A percentile compares a stretch with the other conserved stretches of the same genome.
Evolutionary conservation across 345 rosid genomes (phyloP).

Genomic region (Lumnitzera littorea): DNA sequence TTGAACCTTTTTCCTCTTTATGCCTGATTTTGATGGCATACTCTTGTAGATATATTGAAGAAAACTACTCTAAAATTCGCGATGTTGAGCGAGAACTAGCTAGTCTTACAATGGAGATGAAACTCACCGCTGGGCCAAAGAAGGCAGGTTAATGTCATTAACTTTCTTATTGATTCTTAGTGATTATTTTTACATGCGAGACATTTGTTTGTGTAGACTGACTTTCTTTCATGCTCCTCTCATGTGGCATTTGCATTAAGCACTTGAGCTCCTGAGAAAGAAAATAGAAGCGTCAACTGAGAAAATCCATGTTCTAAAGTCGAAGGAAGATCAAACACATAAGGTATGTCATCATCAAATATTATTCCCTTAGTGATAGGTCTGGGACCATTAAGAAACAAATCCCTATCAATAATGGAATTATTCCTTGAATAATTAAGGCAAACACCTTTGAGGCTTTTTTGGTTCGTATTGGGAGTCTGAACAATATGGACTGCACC

Average conservation of each 20-base stretch:
- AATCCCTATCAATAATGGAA: too few relatives aligned
- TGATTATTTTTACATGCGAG: not conserved
- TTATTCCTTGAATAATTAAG: too few relatives aligned
- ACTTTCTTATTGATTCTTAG: not conserved
- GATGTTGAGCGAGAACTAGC: conserved; percentile 81
- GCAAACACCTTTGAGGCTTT: too few relatives aligned
- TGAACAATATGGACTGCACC: too few relatives aligned
- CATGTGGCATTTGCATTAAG: conserved; percentile 26
- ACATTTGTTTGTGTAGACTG: conserved; percentile 15
- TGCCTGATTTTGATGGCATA: not conserved
- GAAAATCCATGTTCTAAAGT: conserved; percentile 58
- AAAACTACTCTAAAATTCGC: conserved; percentile 74
- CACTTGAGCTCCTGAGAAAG: conserved; percentile 84
- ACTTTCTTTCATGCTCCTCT: conserved; percentile 6
- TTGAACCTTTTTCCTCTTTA: too few relatives aligned
- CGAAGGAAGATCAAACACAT: conserved; percentile 69
- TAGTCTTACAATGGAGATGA: conserved; percentile 79
- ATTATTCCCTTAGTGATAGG: too few relatives aligned
- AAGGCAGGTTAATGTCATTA: conserved; percentile 52
- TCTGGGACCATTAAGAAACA: too few relatives aligned
- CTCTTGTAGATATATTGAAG: conserved; percentile 64
- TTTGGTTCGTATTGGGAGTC: too few relatives aligned
- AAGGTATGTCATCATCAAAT: conserved; percentile 37
- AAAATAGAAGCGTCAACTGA: conserved; percentile 74
- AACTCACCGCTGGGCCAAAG: conserved; percentile 96